A percentile compares a stretch with the other conserved stretches of the same genome.
Evolutionary conservation across 768 basidiomycete genomes (phyloP).

Genomic region (Mycena belliarum): DNA sequence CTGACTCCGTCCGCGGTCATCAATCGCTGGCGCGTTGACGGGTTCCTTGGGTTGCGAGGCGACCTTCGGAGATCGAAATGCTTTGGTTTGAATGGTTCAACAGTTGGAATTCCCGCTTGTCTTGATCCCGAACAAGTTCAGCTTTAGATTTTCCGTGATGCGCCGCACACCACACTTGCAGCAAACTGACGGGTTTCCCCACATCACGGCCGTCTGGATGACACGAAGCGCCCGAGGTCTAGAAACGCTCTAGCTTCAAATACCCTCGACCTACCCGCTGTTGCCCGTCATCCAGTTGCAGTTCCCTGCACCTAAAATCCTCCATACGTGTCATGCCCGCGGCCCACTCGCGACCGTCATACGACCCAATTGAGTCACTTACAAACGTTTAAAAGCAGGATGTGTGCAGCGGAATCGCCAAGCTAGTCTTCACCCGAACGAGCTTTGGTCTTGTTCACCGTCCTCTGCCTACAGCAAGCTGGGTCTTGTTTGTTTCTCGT

Average conservation of each 20-base stretch:
- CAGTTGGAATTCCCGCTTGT: too few relatives aligned
- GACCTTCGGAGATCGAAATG: too few relatives aligned
- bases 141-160: background rate
- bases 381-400: constrained; percentile 15
- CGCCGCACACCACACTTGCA: background rate
- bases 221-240: background rate
- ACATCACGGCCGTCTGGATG: background rate
- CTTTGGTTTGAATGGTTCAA: too few relatives aligned
- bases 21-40: too few relatives aligned
- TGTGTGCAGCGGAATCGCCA: constrained; percentile 11
- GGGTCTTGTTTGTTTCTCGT: constrained; percentile 11
- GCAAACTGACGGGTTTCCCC: background rate
- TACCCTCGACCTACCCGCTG: background rate
- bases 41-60: too few relatives aligned
- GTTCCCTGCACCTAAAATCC: background rate
- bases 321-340: background rate
- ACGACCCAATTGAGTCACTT: too few relatives aligned
- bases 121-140: too few relatives aligned
- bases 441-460: constrained; percentile 37
- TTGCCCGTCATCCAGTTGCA: background rate
- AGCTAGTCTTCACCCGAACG: constrained; percentile 39
- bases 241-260: background rate
- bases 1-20: too few relatives aligned
- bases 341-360: background rate
- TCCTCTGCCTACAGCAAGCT: constrained; percentile 13